Evolutionary conservation across 129 eudicot species (phyloP).

Genomic region (Gnaphalium uliginosum): DNA sequence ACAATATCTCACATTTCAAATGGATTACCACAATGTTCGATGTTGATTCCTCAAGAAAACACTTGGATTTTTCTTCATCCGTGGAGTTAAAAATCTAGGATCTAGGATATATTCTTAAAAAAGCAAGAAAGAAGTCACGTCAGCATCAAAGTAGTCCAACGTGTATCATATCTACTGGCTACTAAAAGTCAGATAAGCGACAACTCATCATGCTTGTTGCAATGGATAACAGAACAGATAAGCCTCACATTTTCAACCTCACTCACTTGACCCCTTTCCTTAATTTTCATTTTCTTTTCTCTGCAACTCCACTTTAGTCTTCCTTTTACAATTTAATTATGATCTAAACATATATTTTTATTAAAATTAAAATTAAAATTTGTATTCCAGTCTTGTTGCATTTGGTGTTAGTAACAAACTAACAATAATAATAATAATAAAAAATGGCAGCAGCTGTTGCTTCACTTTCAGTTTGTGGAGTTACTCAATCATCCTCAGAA

Average conservation of each 20-base stretch:
- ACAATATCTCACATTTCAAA: no score
- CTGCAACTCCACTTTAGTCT: slow-evolving; percentile 6
- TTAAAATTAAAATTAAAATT: neutral
- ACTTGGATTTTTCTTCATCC: neutral
- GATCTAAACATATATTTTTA: neutral
- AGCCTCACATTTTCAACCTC: slow-evolving; percentile 43
- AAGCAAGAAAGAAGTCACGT: neutral
- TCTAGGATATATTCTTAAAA: no score
- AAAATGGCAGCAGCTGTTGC: slow-evolving; percentile 60
- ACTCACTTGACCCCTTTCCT: slow-evolving; percentile 28
- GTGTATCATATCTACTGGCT: slow-evolving; percentile 36
- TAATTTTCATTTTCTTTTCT: neutral
- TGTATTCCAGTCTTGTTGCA: neutral
- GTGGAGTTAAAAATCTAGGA: neutral
- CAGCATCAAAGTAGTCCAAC: slow-evolving; percentile 28
- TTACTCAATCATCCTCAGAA: slow-evolving; percentile 54
- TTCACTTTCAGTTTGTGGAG: slow-evolving; percentile 52
- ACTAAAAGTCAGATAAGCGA: slow-evolving; percentile 17
- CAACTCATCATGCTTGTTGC: slow-evolving; percentile 7
- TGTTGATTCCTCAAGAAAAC: no score
- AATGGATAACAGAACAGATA: slow-evolving; percentile 40
- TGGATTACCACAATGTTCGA: no score
- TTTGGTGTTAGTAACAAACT: neutral
- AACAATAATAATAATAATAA: no score
- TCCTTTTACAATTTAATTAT: slow-evolving; percentile 1